Conservation (phyloP, 495 filamentous ascomycete species). For the Talaromyces trachyspermus region DNA sequence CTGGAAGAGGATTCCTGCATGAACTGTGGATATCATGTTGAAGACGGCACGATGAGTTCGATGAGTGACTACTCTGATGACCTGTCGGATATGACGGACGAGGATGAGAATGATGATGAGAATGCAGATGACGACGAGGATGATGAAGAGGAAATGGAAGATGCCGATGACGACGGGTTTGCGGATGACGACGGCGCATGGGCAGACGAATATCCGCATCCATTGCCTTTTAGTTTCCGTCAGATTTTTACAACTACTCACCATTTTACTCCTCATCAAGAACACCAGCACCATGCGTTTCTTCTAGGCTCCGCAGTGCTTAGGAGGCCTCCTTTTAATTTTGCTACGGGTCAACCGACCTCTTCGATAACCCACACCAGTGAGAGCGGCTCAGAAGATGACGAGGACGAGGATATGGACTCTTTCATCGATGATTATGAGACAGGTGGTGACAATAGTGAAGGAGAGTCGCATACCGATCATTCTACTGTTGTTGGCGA, state of each 20-base stretch:
- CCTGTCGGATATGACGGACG: constrained; percentile 26
- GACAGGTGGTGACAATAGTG: constrained; percentile 14
- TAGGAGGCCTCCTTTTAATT: not conserved
- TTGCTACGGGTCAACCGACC: not conserved
- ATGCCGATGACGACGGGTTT: constrained; percentile 20
- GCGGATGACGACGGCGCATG: constrained; percentile 5
- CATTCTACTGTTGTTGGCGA: constrained; percentile 25
- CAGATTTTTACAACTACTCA: not conserved
- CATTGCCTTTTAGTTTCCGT: constrained; percentile 2
- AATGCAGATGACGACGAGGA: constrained; percentile 22
- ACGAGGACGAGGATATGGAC: constrained; percentile 17
- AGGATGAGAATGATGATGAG: constrained; percentile 32
- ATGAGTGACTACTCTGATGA: constrained; percentile 23
- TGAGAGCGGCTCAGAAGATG: constrained; percentile 9
- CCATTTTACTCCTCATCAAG: not conserved
- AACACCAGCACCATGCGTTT: constrained; percentile 1
- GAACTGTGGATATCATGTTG: constrained; percentile 46
- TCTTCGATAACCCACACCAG: constrained; percentile 7
- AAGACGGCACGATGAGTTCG: constrained; percentile 30
- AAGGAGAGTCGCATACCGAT: constrained; percentile 21
- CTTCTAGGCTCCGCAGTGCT: not conserved
- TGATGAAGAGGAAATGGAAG: constrained; percentile 20
- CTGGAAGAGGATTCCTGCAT: constrained; percentile 50
- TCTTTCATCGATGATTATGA: constrained; percentile 14
- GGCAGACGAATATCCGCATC: constrained; percentile 6